phyloP scores from a whole-genome alignment of 345 rosid genomes.

The Hirschfeldia incana region DNA sequence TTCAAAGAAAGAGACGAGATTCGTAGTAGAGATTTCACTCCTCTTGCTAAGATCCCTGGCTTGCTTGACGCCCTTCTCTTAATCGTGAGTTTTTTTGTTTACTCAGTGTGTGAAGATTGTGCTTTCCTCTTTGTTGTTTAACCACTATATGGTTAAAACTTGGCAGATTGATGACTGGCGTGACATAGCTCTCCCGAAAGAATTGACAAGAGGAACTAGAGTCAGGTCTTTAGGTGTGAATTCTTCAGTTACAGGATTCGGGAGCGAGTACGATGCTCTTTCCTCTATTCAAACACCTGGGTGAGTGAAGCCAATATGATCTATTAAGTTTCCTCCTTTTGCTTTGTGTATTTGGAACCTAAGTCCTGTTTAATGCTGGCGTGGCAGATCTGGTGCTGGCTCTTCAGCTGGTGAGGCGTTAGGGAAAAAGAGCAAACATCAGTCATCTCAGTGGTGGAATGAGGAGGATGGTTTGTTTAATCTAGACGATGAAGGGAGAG shows the following conservation, averaged over 20 bases:
- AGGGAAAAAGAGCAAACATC: slow-evolving; percentile 52
- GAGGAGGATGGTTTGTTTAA: slow-evolving; percentile 92
- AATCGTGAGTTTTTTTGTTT: slow-evolving; percentile 54
- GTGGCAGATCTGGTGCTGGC: slow-evolving; percentile 47
- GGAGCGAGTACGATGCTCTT: slow-evolving; percentile 62
- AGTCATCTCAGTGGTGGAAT: slow-evolving; percentile 77
- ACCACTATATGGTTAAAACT: neutral
- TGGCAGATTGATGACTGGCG: slow-evolving; percentile 97
- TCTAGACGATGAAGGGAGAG: slow-evolving; percentile 85
- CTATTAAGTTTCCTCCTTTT: neutral
- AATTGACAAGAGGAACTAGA: slow-evolving; percentile 55
- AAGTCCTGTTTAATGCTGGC: slow-evolving; percentile 16
- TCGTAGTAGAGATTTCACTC: slow-evolving; percentile 76
- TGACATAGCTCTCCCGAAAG: slow-evolving; percentile 77
- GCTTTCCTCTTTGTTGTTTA: neutral
- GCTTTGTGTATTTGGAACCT: neutral
- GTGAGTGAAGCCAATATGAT: slow-evolving; percentile 48
- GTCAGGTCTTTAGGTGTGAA: slow-evolving; percentile 67
- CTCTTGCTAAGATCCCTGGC: slow-evolving; percentile 92
- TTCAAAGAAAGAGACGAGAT: slow-evolving; percentile 92
- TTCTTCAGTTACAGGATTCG: slow-evolving; percentile 77
- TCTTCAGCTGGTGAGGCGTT: slow-evolving; percentile 48
- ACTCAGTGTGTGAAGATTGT: neutral
- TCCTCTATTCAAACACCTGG: slow-evolving; percentile 50
- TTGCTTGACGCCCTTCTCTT: slow-evolving; percentile 94